Base-by-base conservation (phyloP, 345 rosid species). In the Syzygium aqueum region DNA sequence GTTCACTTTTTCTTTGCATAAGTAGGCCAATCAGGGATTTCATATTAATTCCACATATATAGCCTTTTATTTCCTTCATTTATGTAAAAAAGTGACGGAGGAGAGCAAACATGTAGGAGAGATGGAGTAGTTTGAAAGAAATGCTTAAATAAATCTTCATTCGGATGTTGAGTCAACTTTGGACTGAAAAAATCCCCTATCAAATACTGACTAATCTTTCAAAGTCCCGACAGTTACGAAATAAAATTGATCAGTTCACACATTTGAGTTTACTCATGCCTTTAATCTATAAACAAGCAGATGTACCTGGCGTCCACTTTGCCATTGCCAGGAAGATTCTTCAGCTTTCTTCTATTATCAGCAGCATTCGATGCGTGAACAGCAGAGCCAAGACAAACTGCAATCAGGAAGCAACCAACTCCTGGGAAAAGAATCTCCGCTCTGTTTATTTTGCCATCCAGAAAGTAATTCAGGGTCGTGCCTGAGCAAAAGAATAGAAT, bases 361-460 rank as follows among this genome's bases (percentile, higher is more conserved):
- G 96, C 93, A 46, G 94, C 95, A 90, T 94, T 96, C 40, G 98
- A 61, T 2, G 73, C 33, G 0, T 61, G 73, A n/a, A 61, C 73
- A n/a, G 33, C 73, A 61, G 73, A 61, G 73, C 73, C 73, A 61
- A 61, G 9, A 61, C 73, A 61, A 61, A n/a, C 33, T 61, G 33
- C 73, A 14, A 61, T n/a, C 73, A n/a, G 73, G 33, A 61, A 61
- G 73, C 73, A 61, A 61, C 73, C 73, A 13, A 61, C 96, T 3
- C 99, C 99, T 0, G 96, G 95, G 86, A 96, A 96, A 57, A 97
- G 96, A 61, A 96, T 90, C 91, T 94, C 94, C 1, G 98, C 99
- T 88, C 88, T 92, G 87, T 96, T 96, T 28, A 96, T 95, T 90
- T 88, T 96, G 90, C 91, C 93, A 89, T 95, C 99, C 87, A 97